Percentiles rank a stretch among this genome's conserved stretches.
These are phyloP conservation scores for Colletotrichum sp. DNA, from an alignment of 2,329 filamentous ascomycete species.

Conservation along the genomic window DNA sequence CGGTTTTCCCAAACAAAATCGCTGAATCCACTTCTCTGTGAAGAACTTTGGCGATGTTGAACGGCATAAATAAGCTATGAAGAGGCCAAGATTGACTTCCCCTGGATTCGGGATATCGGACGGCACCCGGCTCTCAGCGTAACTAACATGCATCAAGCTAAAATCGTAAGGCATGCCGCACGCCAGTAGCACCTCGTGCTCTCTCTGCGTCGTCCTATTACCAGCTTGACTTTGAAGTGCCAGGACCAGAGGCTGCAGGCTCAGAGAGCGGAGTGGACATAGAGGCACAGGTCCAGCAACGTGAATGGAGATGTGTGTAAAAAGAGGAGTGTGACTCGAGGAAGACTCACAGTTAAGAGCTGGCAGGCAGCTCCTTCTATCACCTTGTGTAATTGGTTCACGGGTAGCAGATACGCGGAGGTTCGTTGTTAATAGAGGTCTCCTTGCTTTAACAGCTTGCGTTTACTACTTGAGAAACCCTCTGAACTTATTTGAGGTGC, in stretches of 20 bases:
- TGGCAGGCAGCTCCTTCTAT: too few relatives aligned
- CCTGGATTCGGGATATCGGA: background rate
- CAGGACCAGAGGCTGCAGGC: background rate
- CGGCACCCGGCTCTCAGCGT: background rate
- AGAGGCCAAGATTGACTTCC: background rate
- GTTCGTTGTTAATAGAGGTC: accelerated
- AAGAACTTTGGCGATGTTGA: background rate
- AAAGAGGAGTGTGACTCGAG: background rate
- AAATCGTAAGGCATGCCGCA: background rate
- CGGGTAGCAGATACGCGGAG: accelerated
- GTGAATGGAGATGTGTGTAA: background rate
- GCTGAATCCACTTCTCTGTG: background rate
- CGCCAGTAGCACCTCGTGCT: background rate
- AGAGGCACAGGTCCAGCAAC: background rate
- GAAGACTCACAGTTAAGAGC: accelerated
- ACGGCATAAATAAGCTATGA: too few relatives aligned
- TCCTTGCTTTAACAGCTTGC: accelerated
- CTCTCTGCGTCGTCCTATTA: background rate
- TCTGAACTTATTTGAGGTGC: background rate
- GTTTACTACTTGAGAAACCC: accelerated
- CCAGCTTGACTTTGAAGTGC: background rate
- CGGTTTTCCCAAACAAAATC: too few relatives aligned
- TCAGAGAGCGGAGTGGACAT: background rate
- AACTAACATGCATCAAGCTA: background rate
- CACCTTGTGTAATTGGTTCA: background rate